These are phyloP conservation scores for Tardiomyces depauwii DNA, from an alignment of 1,139 yeast species.

Conservation along the genomic window DNA sequence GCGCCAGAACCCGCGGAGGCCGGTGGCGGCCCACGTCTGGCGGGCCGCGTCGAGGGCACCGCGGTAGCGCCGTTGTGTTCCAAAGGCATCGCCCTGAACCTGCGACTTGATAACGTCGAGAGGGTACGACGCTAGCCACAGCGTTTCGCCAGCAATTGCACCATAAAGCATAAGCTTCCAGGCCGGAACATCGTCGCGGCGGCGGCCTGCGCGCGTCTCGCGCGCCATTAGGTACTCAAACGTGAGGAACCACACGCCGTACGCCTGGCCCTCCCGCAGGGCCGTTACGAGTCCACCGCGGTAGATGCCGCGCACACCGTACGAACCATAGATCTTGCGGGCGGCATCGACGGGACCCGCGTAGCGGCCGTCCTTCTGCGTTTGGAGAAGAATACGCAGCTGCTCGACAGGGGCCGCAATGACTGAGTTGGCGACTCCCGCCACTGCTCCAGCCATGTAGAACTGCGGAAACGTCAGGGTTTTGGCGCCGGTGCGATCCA, in stretches of 20 bases:
- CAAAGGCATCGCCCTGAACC: conserved; percentile 58
- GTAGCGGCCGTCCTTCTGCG: conserved; percentile 34
- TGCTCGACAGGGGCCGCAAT: conserved; percentile 71
- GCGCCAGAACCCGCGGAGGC: conserved; percentile 55
- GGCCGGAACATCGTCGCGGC: conserved; percentile 46
- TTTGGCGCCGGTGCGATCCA: conserved; percentile 9
- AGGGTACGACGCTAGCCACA: conserved; percentile 65
- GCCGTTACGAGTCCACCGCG: conserved; percentile 53
- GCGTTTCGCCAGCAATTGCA: conserved; percentile 60
- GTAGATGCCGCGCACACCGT: conserved; percentile 50
- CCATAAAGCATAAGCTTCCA: conserved; percentile 53
- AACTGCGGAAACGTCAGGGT: conserved; percentile 47
- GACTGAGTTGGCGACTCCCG: conserved; percentile 68
- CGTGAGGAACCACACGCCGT: conserved; percentile 72
- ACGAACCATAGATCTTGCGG: conserved; percentile 31
- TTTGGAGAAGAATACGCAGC: conserved; percentile 57
- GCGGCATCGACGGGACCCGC: conserved; percentile 40
- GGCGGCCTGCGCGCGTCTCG: conserved; percentile 18
- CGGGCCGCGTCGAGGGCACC: conserved; percentile 36
- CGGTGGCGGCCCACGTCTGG: conserved; percentile 36
- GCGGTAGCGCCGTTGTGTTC: conserved; percentile 36
- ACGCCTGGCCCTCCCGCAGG: conserved; percentile 63
- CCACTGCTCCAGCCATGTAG: conserved; percentile 62
- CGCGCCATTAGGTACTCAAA: conserved; percentile 47
- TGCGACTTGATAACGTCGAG: conserved; percentile 59